phyloP scores from a whole-genome alignment of 1,284 basidiomycete species.

The Exobasidium cylindrosporum region DNA sequence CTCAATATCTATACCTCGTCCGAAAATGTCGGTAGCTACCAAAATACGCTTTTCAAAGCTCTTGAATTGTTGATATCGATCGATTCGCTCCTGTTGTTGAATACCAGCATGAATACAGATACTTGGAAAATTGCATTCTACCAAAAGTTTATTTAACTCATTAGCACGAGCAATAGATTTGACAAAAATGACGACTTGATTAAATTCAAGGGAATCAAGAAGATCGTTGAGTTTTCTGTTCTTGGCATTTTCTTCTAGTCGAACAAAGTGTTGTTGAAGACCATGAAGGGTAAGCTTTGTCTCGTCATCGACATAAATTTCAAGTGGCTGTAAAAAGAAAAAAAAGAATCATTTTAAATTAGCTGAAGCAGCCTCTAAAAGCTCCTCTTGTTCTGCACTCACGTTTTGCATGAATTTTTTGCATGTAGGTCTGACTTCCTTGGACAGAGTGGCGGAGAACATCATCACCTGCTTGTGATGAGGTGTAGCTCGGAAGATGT shows the following conservation, averaged over 20 bases:
- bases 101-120: conserved; percentile 96
- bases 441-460: conserved; percentile 97
- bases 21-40: conserved; percentile 55
- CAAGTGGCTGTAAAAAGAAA: conserved; percentile 68
- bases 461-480: conserved; percentile 99
- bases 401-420: conserved; percentile 98
- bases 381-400: conserved; percentile 54
- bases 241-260: conserved; percentile 80
- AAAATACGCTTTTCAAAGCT: conserved; percentile 92
- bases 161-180: conserved; percentile 96
- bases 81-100: conserved; percentile 91
- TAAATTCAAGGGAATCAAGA: conserved; percentile 95
- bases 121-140: conserved; percentile 97
- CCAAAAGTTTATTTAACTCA: conserved; percentile 90
- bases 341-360: too few species aligned
- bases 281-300: conserved; percentile 98
- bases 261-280: conserved; percentile 94
- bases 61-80: conserved; percentile 98
- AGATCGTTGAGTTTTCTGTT: conserved; percentile 97
- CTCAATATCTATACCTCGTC: conserved; percentile 55
- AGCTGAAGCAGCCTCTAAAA: conserved; percentile 10
- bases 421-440: conserved; percentile 95
- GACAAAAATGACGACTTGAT: conserved; percentile 99
- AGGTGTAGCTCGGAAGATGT: conserved; percentile 98
- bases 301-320: conserved; percentile 99